Evolutionary conservation across 1,284 basidiomycete species (phyloP).

Genomic region (Caloboletus firmus): DNA sequence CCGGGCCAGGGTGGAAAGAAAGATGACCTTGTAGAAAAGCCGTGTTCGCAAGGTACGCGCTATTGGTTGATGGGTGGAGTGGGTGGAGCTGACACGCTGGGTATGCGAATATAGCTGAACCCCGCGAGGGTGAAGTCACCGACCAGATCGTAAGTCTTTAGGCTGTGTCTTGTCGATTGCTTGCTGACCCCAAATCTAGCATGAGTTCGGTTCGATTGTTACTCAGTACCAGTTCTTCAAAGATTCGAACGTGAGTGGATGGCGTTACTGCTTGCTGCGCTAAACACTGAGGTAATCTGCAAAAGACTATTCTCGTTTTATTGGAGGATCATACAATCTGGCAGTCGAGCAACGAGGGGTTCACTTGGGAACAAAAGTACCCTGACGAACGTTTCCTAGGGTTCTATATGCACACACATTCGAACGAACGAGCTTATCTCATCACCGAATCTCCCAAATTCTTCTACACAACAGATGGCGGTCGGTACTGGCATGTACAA

Average conservation of each 20-base stretch:
- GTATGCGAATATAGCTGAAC: constrained; percentile 53
- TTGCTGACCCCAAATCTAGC: constrained; percentile 41
- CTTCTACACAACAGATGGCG: constrained; percentile 84
- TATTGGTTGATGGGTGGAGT: not conserved
- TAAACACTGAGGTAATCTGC: constrained; percentile 9
- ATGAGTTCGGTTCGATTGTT: constrained; percentile 71
- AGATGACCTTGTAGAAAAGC: constrained; percentile 71
- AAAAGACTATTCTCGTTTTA: constrained; percentile 81
- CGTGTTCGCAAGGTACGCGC: constrained; percentile 66
- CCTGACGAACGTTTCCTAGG: constrained; percentile 70
- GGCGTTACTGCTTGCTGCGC: not conserved
- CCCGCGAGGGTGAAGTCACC: constrained; percentile 68
- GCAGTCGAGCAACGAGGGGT: constrained; percentile 95
- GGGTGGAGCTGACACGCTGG: constrained; percentile 1
- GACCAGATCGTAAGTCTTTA: constrained; percentile 56
- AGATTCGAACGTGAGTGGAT: constrained; percentile 56
- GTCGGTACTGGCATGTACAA: constrained; percentile 68
- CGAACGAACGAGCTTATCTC: constrained; percentile 83
- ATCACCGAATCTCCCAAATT: constrained; percentile 69
- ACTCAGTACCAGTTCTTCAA: constrained; percentile 85
- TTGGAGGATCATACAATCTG: constrained; percentile 78
- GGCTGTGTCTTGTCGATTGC: not conserved
- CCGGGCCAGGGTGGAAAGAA: constrained; percentile 64
- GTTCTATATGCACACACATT: constrained; percentile 84
- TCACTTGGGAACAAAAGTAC: constrained; percentile 77